Percentiles rank a stretch among this genome's conserved stretches.
These are phyloP conservation scores for Ballota nigra DNA, from an alignment of 257 asterid genomes.

Conservation along the genomic window DNA sequence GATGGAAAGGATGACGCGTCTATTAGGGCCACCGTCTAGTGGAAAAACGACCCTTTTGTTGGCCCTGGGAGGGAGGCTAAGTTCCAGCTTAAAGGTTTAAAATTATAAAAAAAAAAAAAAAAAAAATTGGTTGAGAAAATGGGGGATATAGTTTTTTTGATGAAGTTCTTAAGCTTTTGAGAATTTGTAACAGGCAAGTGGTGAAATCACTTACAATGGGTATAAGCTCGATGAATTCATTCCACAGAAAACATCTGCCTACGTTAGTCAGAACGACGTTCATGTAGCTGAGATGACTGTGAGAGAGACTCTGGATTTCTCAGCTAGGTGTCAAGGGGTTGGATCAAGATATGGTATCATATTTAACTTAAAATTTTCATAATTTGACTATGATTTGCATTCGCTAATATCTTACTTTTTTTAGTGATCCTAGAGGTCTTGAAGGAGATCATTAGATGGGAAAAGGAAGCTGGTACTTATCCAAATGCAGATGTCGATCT, in stretches of 20 bases:
- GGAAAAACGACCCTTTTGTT: constrained; percentile 58
- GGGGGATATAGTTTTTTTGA: background rate
- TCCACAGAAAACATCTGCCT: constrained; percentile 59
- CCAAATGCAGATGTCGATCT: background rate
- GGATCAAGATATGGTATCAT: constrained; percentile 53
- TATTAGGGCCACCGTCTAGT: constrained; percentile 66
- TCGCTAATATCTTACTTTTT: background rate
- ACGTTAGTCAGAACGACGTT: constrained; percentile 24
- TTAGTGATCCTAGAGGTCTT: background rate
- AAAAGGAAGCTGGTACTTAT: background rate
- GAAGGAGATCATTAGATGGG: background rate
- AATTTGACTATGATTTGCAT: background rate
- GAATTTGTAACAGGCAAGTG: constrained; percentile 36
- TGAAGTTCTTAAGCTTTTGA: background rate
- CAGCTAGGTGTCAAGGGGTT: constrained; percentile 68
- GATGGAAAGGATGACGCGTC: constrained; percentile 54
- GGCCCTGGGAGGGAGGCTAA: constrained; percentile 26
- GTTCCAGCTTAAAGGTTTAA: constrained; percentile 43
- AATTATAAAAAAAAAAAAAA: no score
- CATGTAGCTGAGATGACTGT: constrained; percentile 74
- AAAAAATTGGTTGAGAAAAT: no score
- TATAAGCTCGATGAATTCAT: constrained; percentile 50
- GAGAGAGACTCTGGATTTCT: constrained; percentile 58
- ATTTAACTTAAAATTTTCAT: background rate
- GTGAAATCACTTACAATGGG: constrained; percentile 64